These are phyloP conservation scores for Malus hybrid DNA, from an alignment of 331 rosid species.

Conservation along the genomic window DNA sequence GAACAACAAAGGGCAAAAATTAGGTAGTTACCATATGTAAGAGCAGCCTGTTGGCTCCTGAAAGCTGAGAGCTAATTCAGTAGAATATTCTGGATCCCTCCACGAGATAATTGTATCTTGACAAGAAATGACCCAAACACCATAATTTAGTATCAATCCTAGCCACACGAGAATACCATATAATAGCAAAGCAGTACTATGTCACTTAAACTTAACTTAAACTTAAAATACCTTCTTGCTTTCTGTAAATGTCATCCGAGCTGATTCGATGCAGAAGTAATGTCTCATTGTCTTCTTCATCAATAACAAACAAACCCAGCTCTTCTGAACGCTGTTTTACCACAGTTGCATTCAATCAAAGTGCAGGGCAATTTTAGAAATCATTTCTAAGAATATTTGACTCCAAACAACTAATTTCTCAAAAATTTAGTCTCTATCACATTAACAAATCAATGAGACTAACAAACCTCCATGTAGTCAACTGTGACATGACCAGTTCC, in stretches of 20 bases:
- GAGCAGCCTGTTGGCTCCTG: slow-evolving; percentile 88
- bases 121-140: not conserved
- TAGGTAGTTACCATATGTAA: slow-evolving; percentile 64
- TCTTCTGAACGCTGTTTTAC: slow-evolving; percentile 74
- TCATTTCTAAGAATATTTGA: not conserved
- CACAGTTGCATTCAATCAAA: slow-evolving; percentile 12
- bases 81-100: slow-evolving; percentile 93
- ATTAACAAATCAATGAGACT: slow-evolving; percentile 3
- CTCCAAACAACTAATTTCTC: not conserved
- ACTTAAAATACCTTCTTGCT: slow-evolving; percentile 77
- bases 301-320: slow-evolving; percentile 68
- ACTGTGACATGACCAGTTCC: slow-evolving; percentile 89
- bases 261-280: slow-evolving; percentile 74
- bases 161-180: not conserved
- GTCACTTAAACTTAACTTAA: not conserved
- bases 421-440: not conserved
- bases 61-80: slow-evolving; percentile 94
- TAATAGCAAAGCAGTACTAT: not conserved
- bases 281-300: slow-evolving; percentile 80
- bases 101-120: slow-evolving; percentile 88
- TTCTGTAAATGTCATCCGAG: slow-evolving; percentile 73
- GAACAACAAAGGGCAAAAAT: not conserved
- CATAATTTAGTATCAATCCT: not conserved
- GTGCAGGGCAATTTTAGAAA: slow-evolving; percentile 3
- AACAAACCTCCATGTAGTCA: slow-evolving; percentile 82